Base-by-base conservation (phyloP, 768 basidiomycete genomes). In the Hemileccinum rubropunctum region DNA sequence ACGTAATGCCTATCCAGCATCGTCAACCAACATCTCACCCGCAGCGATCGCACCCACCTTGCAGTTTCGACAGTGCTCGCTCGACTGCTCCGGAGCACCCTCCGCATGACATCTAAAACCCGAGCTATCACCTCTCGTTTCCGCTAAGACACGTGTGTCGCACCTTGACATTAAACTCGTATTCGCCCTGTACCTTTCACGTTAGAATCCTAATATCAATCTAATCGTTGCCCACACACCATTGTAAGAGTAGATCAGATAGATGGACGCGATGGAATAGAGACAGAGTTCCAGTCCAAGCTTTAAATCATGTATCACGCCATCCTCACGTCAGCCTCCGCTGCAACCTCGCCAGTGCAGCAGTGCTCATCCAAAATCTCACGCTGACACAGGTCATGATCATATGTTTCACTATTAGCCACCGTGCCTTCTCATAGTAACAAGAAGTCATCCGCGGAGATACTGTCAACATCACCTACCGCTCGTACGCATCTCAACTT, bases 91-190 rank as follows among this genome's bases (percentile, higher is more conserved):
- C 84, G 27, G 91, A 91, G 73, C 92, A 95, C 23, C 92, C 92
- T 26, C 67, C 63, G 73, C 92, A 95, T 34, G 87, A 82, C 91
- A 94, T 94, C 91, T 91, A 50, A 26, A 17, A 38, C 36, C 20
- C 20, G 7, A 41, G 20, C 13, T 23, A 43, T 58, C 41, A 56
- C 33, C 36, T 17, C 20, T n/a, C 17, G 26, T 53, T 33, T 42
- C 8, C 28, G n/a, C 14, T 1, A 10, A 9, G 17, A 13, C 21
- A 23, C 7, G 37, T 27, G 27, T 23, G 8, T 34, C 61, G 17
- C 56, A 88, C 90, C 83, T 90, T 90, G 69, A 93, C 91, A 59
- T 91, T 77, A 64, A 91, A 92, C 67, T 84, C 78, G 73, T 92
- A 93, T 45, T 58, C 40, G 26, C 49, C 51, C 62, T 66, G 21